These are phyloP conservation scores for Exophiala lecanii-corni DNA, from an alignment of 2,329 filamentous ascomycete genomes.

Conservation along the genomic window DNA sequence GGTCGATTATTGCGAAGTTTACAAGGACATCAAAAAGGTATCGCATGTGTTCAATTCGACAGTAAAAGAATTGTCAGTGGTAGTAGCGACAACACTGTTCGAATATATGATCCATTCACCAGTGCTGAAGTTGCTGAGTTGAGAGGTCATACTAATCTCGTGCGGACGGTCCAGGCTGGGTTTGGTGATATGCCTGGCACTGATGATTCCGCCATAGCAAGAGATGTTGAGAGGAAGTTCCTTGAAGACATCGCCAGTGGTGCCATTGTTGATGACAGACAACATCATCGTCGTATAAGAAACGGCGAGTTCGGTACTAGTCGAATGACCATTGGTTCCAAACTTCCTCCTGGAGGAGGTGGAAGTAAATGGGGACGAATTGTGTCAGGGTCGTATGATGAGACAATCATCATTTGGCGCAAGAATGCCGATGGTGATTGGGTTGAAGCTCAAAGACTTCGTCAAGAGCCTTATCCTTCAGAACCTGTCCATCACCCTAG, in stretches of 20 bases:
- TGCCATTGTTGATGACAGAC: slow-evolving; percentile 31
- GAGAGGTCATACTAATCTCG: slow-evolving; percentile 74
- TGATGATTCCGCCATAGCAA: slow-evolving; percentile 69
- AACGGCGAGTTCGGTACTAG: slow-evolving; percentile 60
- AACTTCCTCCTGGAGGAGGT: slow-evolving; percentile 83
- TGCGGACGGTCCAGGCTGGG: slow-evolving; percentile 90
- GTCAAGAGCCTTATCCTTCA: slow-evolving; percentile 53
- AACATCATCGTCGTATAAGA: slow-evolving; percentile 30
- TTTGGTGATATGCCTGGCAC: slow-evolving; percentile 86
- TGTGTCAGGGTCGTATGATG: slow-evolving; percentile 93
- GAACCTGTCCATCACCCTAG: slow-evolving; percentile 41
- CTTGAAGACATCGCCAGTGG: slow-evolving; percentile 54
- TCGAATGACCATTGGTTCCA: slow-evolving; percentile 66
- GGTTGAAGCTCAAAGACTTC: slow-evolving; percentile 69
- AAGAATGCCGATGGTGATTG: slow-evolving; percentile 79
- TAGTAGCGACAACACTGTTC: slow-evolving; percentile 92
- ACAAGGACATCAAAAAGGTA: slow-evolving; percentile 85
- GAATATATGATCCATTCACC: slow-evolving; percentile 84
- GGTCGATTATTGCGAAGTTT: slow-evolving; percentile 73
- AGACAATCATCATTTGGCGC: slow-evolving; percentile 92
- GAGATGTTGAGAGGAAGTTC: slow-evolving; percentile 67
- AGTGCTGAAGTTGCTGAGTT: slow-evolving; percentile 87
- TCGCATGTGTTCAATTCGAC: slow-evolving; percentile 96
- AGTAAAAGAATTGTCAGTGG: slow-evolving; percentile 89
- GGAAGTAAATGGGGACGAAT: slow-evolving; percentile 89